These are phyloP conservation scores for Phytopythium cucurbitacearum DNA, from an alignment of 352 stramenopile species.

Conservation along the genomic window DNA sequence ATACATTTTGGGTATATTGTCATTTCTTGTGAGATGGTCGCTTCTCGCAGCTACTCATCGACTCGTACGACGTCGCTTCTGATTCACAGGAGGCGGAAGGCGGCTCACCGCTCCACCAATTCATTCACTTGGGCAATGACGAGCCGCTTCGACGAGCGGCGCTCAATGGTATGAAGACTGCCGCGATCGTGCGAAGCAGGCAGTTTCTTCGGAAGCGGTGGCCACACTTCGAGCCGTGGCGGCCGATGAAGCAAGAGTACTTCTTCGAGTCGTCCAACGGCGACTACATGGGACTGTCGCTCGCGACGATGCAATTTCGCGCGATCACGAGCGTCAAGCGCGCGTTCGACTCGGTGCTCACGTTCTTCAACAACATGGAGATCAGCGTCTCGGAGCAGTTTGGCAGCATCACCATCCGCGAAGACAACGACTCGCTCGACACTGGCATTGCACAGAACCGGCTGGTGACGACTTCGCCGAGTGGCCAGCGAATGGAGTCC, in stretches of 20 bases:
- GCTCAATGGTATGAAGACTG: slow-evolving; percentile 21
- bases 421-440: slow-evolving; percentile 23
- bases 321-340: slow-evolving; percentile 16
- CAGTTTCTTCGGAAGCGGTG: slow-evolving; percentile 26
- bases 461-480: slow-evolving; percentile 15
- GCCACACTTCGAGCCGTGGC: slow-evolving; percentile 25
- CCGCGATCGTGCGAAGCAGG: slow-evolving; percentile 24
- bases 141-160: slow-evolving; percentile 14
- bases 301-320: slow-evolving; percentile 33
- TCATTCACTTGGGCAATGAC: slow-evolving; percentile 29
- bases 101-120: slow-evolving; percentile 20
- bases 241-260: slow-evolving; percentile 14
- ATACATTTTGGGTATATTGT: slow-evolving; percentile 19
- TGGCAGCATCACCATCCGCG: slow-evolving; percentile 29
- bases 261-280: slow-evolving; percentile 18
- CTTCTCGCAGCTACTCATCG: too few species aligned
- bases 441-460: slow-evolving; percentile 27
- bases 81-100: slow-evolving; percentile 8
- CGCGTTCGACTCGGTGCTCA: slow-evolving; percentile 25
- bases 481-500: slow-evolving; percentile 20
- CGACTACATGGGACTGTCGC: slow-evolving; percentile 16
- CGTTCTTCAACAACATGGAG: slow-evolving; percentile 28
- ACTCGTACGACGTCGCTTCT: too few species aligned
- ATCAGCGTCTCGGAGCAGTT: slow-evolving; percentile 33
- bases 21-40: too few species aligned